Evolutionary conservation across 208 protist genomes (phyloP).

Genomic region (Trypanosoma caninum): DNA sequence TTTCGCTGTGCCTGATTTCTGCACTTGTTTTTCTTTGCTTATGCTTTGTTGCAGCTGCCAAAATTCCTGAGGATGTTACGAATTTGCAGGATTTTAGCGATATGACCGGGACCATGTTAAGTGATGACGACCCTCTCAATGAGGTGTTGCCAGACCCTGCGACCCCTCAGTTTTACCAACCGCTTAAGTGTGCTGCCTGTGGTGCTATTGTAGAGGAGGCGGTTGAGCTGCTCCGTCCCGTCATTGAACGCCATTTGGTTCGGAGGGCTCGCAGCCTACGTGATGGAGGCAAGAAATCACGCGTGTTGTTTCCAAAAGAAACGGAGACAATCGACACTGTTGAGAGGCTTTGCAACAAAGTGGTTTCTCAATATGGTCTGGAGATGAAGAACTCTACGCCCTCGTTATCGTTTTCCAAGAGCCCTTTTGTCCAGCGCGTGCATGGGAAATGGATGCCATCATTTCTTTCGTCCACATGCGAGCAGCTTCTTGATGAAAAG

Average conservation of each 20-base stretch:
- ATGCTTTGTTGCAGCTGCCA: too few relatives aligned
- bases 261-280: not conserved
- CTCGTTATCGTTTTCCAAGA: slow-evolving; percentile 16
- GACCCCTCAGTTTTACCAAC: not conserved
- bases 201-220: slow-evolving; percentile 23
- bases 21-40: too few relatives aligned
- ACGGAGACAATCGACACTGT: slow-evolving; percentile 18
- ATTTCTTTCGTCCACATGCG: slow-evolving; percentile 24
- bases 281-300: not conserved
- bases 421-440: not conserved
- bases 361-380: slow-evolving; percentile 8
- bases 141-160: slow-evolving; percentile 13
- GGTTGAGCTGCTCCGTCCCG: slow-evolving; percentile 9
- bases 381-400: not conserved
- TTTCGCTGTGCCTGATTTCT: not conserved
- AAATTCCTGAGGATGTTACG: too few relatives aligned
- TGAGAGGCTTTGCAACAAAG: slow-evolving; percentile 15
- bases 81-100: not conserved
- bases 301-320: not conserved
- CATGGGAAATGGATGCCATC: slow-evolving; percentile 16
- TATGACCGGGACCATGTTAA: not conserved
- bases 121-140: slow-evolving; percentile 13
- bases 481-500: slow-evolving; percentile 18
- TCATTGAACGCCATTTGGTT: slow-evolving; percentile 7
- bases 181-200: slow-evolving; percentile 24